A percentile compares a stretch with the other conserved stretches of the same genome.
These are phyloP conservation scores for Mycena floridula DNA, from an alignment of 768 basidiomycete species.

Conservation along the genomic window DNA sequence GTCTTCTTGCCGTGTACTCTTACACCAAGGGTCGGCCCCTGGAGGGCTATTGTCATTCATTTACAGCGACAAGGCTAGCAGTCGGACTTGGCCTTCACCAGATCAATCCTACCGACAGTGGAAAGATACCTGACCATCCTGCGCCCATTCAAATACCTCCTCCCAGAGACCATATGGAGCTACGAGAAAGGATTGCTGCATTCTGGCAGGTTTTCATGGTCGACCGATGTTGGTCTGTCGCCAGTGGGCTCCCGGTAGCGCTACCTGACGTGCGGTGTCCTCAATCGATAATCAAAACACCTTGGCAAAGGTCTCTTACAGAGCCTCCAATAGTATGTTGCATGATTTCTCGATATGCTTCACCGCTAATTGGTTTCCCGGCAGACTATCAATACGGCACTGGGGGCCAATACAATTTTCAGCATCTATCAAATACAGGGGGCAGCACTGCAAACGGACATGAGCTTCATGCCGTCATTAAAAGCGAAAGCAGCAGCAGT, in stretches of 20 bases:
- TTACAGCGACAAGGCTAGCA: constrained; percentile 56
- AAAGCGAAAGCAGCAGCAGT: constrained; percentile 47
- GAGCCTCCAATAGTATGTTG: background rate
- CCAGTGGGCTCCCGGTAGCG: constrained; percentile 46
- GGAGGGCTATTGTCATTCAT: constrained; percentile 58
- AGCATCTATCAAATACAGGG: constrained; percentile 18
- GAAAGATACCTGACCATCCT: background rate
- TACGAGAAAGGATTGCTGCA: constrained; percentile 41
- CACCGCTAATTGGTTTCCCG: too few species aligned
- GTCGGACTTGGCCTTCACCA: constrained; percentile 55
- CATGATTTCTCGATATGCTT: too few species aligned
- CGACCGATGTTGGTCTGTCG: constrained; percentile 56
- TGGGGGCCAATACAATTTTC: constrained; percentile 11
- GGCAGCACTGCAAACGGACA: constrained; percentile 14
- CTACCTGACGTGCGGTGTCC: constrained; percentile 44
- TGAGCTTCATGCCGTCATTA: constrained; percentile 29
- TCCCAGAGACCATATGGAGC: constrained; percentile 33
- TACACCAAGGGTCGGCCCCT: constrained; percentile 49
- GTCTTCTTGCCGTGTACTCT: constrained; percentile 54
- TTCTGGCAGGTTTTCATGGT: constrained; percentile 63
- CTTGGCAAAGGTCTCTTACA: constrained; percentile 31
- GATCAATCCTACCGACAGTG: constrained; percentile 25
- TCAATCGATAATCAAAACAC: constrained; percentile 44
- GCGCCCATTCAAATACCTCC: constrained; percentile 23
- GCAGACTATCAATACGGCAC: constrained; percentile 3